Evolutionary conservation across 2,329 filamentous ascomycete species (phyloP).

Genomic region (Nakataea oryzae): DNA sequence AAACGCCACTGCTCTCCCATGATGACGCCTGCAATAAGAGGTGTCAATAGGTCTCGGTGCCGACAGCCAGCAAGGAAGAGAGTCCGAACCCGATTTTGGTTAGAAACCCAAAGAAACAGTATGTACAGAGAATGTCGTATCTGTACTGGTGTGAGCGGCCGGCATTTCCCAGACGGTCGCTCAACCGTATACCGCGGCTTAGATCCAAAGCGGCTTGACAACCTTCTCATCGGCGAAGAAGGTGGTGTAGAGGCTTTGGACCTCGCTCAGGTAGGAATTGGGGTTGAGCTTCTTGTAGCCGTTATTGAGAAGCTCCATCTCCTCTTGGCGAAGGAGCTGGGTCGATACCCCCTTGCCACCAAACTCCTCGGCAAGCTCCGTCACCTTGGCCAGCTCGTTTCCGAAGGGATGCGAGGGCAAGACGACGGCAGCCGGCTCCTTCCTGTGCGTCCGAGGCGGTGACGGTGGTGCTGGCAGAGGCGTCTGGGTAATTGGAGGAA

Average conservation of each 20-base stretch:
- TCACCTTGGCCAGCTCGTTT: conserved; percentile 81
- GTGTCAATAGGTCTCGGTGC: too few species aligned
- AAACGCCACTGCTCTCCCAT: neutral
- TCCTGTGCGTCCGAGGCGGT: conserved; percentile 25
- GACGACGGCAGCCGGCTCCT: conserved; percentile 22
- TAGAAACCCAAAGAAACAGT: neutral
- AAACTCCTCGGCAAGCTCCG: conserved; percentile 87
- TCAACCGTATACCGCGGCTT: conserved; percentile 3
- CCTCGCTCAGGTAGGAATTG: conserved; percentile 75
- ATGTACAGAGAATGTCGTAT: neutral
- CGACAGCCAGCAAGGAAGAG: neutral
- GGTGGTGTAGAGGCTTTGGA: conserved; percentile 55
- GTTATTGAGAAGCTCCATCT: conserved; percentile 55
- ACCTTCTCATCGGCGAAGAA: conserved; percentile 39
- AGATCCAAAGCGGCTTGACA: conserved; percentile 38
- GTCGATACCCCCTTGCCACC: conserved; percentile 41
- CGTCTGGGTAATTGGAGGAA: conserved; percentile 9
- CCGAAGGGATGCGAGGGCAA: conserved; percentile 60
- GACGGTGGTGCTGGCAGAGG: conserved; percentile 18
- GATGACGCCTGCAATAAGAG: neutral
- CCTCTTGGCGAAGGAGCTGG: conserved; percentile 59
- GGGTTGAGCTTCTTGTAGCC: conserved; percentile 67
- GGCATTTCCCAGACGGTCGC: too few species aligned
- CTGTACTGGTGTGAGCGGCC: neutral
- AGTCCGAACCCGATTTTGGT: neutral